phyloP scores from a whole-genome alignment of 495 filamentous ascomycete species.

The Lasiosphaeria ovina region DNA sequence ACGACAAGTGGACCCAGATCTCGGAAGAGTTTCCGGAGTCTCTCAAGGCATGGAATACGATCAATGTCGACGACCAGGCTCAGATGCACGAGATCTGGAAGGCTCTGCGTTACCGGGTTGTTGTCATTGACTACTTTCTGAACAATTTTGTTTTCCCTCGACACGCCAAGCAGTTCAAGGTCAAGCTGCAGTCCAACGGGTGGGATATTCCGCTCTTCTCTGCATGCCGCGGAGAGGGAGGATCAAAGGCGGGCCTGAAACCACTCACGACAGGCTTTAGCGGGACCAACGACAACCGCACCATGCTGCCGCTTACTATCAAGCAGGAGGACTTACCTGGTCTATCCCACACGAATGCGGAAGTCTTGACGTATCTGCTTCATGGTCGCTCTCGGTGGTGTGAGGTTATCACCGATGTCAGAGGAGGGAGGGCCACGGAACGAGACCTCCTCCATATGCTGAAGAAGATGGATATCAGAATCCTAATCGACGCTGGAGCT shows the following conservation, averaged over 20 bases:
- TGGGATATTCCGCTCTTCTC: constrained; percentile 52
- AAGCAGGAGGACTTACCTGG: constrained; percentile 49
- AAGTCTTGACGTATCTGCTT: constrained; percentile 53
- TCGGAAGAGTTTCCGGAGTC: constrained; percentile 38
- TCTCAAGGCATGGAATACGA: constrained; percentile 43
- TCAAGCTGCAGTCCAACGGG: constrained; percentile 52
- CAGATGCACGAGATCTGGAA: constrained; percentile 46
- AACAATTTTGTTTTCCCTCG: constrained; percentile 55
- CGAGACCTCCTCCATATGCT: constrained; percentile 36
- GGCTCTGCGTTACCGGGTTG: constrained; percentile 34
- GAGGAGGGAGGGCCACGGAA: constrained; percentile 36
- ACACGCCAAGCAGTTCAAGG: constrained; percentile 52
- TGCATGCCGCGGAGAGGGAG: neutral
- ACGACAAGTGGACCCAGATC: constrained; percentile 45
- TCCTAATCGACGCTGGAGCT: constrained; percentile 53
- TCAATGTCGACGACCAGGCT: constrained; percentile 50
- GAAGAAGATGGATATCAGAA: constrained; percentile 28
- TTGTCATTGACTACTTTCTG: constrained; percentile 50
- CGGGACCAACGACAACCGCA: constrained; percentile 53
- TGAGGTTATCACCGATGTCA: constrained; percentile 28
- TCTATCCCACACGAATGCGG: constrained; percentile 51
- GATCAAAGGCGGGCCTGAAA: constrained; percentile 2
- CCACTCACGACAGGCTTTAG: constrained; percentile 52
- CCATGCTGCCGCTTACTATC: constrained; percentile 51
- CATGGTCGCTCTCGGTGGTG: constrained; percentile 43